Percentiles rank a stretch among this genome's conserved stretches.
These are phyloP conservation scores for Fusarium nematophilum DNA, from an alignment of 2,329 filamentous ascomycete species.

Conservation along the genomic window DNA sequence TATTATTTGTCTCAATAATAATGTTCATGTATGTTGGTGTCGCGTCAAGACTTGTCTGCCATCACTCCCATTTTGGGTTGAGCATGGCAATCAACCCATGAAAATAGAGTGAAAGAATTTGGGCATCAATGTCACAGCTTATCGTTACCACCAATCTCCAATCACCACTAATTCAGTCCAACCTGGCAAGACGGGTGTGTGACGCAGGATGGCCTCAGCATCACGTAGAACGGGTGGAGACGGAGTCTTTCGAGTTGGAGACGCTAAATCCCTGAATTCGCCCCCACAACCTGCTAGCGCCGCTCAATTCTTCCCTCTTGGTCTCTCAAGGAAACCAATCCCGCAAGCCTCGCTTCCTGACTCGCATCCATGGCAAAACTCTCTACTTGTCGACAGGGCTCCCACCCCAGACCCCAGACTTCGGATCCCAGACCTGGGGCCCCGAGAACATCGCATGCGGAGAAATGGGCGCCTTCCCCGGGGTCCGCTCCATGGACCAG, in stretches of 20 bases:
- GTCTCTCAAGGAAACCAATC: background rate
- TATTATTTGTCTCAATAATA: too few species aligned
- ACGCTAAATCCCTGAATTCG: background rate
- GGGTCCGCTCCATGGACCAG: conserved; percentile 16
- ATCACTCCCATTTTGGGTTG: too few species aligned
- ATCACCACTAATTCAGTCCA: too few species aligned
- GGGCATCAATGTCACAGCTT: too few species aligned
- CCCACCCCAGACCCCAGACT: conserved; percentile 14
- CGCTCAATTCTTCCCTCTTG: background rate
- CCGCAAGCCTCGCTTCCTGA: background rate
- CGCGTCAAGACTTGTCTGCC: too few species aligned
- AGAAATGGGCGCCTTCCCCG: conserved; percentile 17
- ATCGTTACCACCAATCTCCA: too few species aligned
- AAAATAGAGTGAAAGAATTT: too few species aligned
- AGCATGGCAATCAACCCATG: too few species aligned
- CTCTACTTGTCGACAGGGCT: background rate
- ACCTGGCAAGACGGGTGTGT: too few species aligned
- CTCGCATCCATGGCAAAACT: background rate
- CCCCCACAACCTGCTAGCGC: background rate
- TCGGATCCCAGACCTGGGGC: conserved; percentile 15
- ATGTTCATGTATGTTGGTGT: too few species aligned
- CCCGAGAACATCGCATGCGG: conserved; percentile 9
- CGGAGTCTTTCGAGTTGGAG: background rate
- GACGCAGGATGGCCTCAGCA: background rate
- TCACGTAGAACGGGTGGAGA: conserved; percentile 1